These are phyloP conservation scores for Westerdykella sp. DNA, from an alignment of 2,329 filamentous ascomycete genomes.

Conservation along the genomic window DNA sequence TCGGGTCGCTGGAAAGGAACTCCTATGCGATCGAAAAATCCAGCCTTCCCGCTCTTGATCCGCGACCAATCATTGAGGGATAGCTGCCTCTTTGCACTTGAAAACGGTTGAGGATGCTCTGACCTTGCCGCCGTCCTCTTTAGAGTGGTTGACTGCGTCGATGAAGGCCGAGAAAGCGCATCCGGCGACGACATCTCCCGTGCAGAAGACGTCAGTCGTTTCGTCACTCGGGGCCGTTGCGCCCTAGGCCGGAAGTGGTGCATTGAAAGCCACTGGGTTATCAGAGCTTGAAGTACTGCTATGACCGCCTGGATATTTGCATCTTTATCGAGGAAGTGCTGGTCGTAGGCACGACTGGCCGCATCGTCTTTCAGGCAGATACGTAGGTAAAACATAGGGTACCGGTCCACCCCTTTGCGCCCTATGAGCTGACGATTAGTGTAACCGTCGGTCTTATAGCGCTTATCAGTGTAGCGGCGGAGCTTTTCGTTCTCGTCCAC, in stretches of 20 bases:
- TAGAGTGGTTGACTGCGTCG: background rate
- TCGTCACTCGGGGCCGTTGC: background rate
- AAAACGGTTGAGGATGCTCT: background rate
- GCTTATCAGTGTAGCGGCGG: slow-evolving; percentile 33
- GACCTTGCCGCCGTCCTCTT: slow-evolving; percentile 18
- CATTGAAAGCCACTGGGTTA: slow-evolving; percentile 67
- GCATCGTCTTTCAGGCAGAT: slow-evolving; percentile 43
- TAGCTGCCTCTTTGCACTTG: slow-evolving; percentile 4
- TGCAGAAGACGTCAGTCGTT: background rate
- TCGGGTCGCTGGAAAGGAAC: background rate
- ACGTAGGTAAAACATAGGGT: slow-evolving; percentile 84
- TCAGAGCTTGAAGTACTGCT: slow-evolving; percentile 61
- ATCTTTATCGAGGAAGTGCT: slow-evolving; percentile 17
- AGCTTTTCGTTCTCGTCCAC: slow-evolving; percentile 35
- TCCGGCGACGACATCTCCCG: too few species aligned
- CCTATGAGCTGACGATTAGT: slow-evolving; percentile 49
- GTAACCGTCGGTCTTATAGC: slow-evolving; percentile 45
- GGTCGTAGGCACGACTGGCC: slow-evolving; percentile 12
- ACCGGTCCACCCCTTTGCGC: slow-evolving; percentile 66
- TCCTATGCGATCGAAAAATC: slow-evolving; percentile 26
- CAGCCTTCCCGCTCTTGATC: slow-evolving; percentile 39
- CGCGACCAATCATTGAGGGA: slow-evolving; percentile 38
- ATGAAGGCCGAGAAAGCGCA: background rate
- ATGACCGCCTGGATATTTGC: slow-evolving; percentile 49
- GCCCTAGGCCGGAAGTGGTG: slow-evolving; percentile 59